Percentiles rank a stretch among this genome's conserved stretches.
phyloP scores from a whole-genome alignment of 2,329 filamentous ascomycete species.

The Neonectria ditissima region DNA sequence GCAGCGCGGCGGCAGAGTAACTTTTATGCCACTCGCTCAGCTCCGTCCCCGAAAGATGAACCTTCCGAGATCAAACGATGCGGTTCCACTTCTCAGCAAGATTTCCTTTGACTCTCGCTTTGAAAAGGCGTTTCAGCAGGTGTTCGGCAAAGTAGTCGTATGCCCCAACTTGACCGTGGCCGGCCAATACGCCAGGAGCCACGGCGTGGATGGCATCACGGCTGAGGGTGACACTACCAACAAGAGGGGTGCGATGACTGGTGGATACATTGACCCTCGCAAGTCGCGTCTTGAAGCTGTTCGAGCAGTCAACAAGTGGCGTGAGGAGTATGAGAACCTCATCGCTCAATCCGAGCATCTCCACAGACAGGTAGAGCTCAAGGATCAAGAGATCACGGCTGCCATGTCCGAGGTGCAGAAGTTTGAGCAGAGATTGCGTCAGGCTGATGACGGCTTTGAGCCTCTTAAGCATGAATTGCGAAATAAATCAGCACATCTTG shows the following conservation, averaged over 20 bases:
- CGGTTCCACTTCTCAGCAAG: constrained; percentile 87
- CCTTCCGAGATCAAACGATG: constrained; percentile 87
- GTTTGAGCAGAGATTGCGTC: constrained; percentile 79
- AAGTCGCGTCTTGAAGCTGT: constrained; percentile 90
- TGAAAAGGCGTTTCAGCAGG: constrained; percentile 89
- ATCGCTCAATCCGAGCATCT: constrained; percentile 74
- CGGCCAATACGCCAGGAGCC: constrained; percentile 90
- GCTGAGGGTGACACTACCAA: constrained; percentile 95
- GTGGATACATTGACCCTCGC: constrained; percentile 89
- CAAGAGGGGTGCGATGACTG: constrained; percentile 94
- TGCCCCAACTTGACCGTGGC: constrained; percentile 91
- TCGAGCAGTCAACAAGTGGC: constrained; percentile 78
- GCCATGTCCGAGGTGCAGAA: constrained; percentile 89
- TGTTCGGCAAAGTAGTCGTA: constrained; percentile 95
- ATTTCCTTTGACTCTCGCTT: constrained; percentile 81
- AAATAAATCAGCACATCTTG: constrained; percentile 78
- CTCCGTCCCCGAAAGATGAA: constrained; percentile 78
- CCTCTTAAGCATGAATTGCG: constrained; percentile 82
- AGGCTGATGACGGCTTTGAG: constrained; percentile 85
- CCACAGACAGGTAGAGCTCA: constrained; percentile 75
- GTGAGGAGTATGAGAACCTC: constrained; percentile 78
- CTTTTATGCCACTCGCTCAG: constrained; percentile 92
- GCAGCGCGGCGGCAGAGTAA: constrained; percentile 85
- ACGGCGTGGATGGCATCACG: constrained; percentile 92
- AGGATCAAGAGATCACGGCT: constrained; percentile 89